Evolutionary conservation across 306 rosid species (phyloP).

Genomic region (Cicer cuneatum): DNA sequence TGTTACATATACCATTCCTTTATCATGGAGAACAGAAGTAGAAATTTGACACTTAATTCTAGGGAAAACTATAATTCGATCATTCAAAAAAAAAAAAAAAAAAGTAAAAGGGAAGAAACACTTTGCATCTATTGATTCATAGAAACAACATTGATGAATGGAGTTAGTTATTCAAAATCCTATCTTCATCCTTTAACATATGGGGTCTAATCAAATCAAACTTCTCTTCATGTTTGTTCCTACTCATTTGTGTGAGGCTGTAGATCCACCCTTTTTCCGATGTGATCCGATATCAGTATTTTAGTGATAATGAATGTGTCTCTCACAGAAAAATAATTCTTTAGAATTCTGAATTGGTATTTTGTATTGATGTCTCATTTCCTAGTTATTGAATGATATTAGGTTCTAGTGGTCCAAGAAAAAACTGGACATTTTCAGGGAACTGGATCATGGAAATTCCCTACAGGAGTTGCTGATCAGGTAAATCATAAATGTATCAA

Average conservation of each 20-base stretch:
- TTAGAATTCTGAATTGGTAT: not conserved
- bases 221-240: not conserved
- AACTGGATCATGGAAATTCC: conserved; percentile 77
- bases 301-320: conserved; percentile 7
- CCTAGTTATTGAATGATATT: conserved; percentile 20
- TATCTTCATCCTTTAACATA: not conserved
- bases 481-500: conserved; percentile 42
- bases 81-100: too few relatives aligned
- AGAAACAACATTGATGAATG: conserved; percentile 17
- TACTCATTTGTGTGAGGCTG: conserved; percentile 12
- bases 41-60: conserved; percentile 31
- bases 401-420: conserved; percentile 92
- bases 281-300: conserved; percentile 8
- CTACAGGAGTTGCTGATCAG: conserved; percentile 88
- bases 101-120: conserved; percentile 21
- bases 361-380: conserved; percentile 18
- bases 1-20: conserved; percentile 3
- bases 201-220: conserved; percentile 5
- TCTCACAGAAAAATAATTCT: not conserved
- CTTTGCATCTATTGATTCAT: conserved; percentile 19
- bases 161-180: conserved; percentile 32
- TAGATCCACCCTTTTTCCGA: not conserved
- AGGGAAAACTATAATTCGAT: conserved; percentile 8
- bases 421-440: conserved; percentile 67
- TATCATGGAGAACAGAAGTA: conserved; percentile 22